Evolutionary conservation across 805 yeast species (phyloP), one percentile per base, ranked within the genome.

Genomic region (Saccharomycopsis synnaedendra): DNA sequence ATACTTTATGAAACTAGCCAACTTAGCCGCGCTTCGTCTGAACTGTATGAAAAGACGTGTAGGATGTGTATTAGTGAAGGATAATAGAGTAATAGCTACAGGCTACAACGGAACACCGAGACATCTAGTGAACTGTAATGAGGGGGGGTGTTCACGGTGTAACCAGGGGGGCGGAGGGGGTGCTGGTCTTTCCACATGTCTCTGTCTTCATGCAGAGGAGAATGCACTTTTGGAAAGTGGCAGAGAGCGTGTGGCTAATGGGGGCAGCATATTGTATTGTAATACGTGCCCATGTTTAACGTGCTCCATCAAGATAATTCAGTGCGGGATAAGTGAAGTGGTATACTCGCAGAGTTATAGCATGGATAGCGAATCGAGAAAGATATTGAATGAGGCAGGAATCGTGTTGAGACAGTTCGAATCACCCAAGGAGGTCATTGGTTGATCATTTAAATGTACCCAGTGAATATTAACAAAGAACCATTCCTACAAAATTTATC

Each of bases 81-180:
- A 85, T 42, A 78, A 76, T 37, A 70, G 97, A 48, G 95, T 93
- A 31, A 74, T 93, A 30, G 93, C 97, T 2, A 93, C 99, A 0
- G 99, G 99, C 0, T 93, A 93, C 64, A 93, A 93, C 58, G 99
- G 99, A 1, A 93, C 99, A 0, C 97, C 99, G 7, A 72, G 96
- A 39, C 85, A 88, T 50, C 65, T 87, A 57, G 68, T 70, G 30
- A 93, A 93, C 58, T 93, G 99, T 65, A 89, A 86, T 58, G 90
- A 87, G 57, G 98, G 98, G 28, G 99, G 99, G 1, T 93, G 99
- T 63, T 64, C 76, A 4, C 69, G 98, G 38, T 93, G 99, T 62
- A 93, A 93, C 58, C 6, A n/a, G 31, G 29, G 35, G 9, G 32
- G 35, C 28, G 71, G 73, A 0, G 60, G 70, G 36, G 95, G 95